phyloP scores from a whole-genome alignment of 192 early-diverging fungal species.

The Coemansia sp. region DNA sequence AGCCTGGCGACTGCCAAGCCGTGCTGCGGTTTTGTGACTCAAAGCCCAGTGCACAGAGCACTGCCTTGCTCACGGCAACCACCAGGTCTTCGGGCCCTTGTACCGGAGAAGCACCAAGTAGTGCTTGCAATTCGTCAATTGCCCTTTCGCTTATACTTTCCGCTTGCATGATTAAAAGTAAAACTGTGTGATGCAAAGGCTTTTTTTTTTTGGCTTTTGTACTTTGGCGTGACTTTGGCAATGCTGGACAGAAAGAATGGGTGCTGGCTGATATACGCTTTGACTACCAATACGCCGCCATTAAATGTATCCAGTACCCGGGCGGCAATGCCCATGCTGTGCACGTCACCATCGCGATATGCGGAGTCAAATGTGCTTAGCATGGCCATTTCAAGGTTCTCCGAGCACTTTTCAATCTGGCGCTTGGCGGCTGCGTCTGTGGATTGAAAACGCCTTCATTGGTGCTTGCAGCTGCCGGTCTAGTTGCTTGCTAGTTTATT shows the following conservation, averaged over 20 bases:
- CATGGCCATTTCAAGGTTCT: slow-evolving; percentile 86
- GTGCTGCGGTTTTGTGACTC: slow-evolving; percentile 5
- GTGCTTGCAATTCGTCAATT: slow-evolving; percentile 4
- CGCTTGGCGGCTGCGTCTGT: slow-evolving; percentile 61
- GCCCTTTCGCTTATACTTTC: slow-evolving; percentile 2
- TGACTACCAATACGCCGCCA: slow-evolving; percentile 89
- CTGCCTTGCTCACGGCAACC: slow-evolving; percentile 34
- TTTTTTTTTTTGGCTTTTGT: not conserved
- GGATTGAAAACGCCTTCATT: no score
- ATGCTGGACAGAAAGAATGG: slow-evolving; percentile 88
- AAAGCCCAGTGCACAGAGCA: slow-evolving; percentile 21
- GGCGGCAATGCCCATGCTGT: slow-evolving; percentile 72
- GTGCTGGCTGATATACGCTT: slow-evolving; percentile 96
- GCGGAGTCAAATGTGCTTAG: slow-evolving; percentile 85
- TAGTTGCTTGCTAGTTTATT: no score
- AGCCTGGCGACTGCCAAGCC: slow-evolving; percentile 22
- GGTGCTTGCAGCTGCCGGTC: no score
- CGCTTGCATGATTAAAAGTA: not conserved
- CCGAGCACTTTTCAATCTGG: slow-evolving; percentile 90
- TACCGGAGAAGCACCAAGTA: slow-evolving; percentile 19
- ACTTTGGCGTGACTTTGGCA: not conserved
- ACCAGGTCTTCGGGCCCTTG: slow-evolving; percentile 27
- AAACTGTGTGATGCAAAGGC: no score
- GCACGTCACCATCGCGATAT: slow-evolving; percentile 71
- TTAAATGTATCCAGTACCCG: slow-evolving; percentile 90